A percentile compares a stretch with the other conserved stretches of the same genome.
phyloP scores from a whole-genome alignment of 108 stramenopile species.

The Nitzschia putrida region DNA sequence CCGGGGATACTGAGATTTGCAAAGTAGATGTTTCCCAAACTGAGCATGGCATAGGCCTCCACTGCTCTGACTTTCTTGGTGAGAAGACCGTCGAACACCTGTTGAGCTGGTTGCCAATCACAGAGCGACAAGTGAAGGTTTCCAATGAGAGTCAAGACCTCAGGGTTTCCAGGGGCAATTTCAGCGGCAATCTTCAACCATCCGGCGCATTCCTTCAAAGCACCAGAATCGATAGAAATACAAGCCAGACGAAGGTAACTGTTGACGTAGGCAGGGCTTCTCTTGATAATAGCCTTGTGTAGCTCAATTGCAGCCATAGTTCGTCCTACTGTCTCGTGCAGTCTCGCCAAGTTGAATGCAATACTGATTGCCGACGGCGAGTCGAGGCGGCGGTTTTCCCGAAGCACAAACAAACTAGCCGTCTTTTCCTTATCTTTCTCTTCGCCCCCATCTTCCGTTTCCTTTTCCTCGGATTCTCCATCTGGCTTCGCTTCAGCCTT shows the following conservation, averaged over 20 bases:
- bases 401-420: constrained; percentile 42
- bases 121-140: constrained; percentile 84
- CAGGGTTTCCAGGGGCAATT: constrained; percentile 81
- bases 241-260: constrained; percentile 84
- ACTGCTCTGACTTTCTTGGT: constrained; percentile 75
- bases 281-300: constrained; percentile 85
- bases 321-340: constrained; percentile 76
- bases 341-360: constrained; percentile 84
- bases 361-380: constrained; percentile 66
- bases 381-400: constrained; percentile 61
- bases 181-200: constrained; percentile 86
- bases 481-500: constrained; percentile 21
- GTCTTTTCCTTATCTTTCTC: constrained; percentile 9
- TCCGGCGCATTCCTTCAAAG: constrained; percentile 79
- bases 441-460: neutral
- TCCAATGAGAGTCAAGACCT: constrained; percentile 87
- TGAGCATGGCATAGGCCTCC: constrained; percentile 82
- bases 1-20: constrained; percentile 66
- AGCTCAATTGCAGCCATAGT: constrained; percentile 80
- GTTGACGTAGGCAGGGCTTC: constrained; percentile 83
- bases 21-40: constrained; percentile 89
- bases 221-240: constrained; percentile 85
- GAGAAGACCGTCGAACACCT: constrained; percentile 81
- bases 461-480: constrained; percentile 14
- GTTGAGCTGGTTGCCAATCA: constrained; percentile 84